A percentile compares a stretch with the other conserved stretches of the same genome.
These are phyloP conservation scores for Vanderwaltozyma yarrowii DNA, from an alignment of 805 yeast species.

Conservation along the genomic window DNA sequence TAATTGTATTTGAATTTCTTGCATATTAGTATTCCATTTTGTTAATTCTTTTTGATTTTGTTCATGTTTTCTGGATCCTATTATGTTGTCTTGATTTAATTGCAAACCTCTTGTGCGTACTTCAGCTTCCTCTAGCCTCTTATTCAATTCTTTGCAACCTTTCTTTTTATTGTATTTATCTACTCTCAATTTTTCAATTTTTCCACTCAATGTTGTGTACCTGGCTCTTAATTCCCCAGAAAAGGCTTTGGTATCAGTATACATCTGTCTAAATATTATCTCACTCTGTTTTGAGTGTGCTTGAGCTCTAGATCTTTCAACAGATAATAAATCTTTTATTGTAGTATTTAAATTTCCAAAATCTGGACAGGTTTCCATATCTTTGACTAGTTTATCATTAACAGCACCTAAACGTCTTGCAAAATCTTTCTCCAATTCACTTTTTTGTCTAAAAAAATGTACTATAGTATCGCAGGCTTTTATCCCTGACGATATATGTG, in stretches of 20 bases:
- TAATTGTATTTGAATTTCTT: slow-evolving; percentile 19
- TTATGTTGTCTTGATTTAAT: slow-evolving; percentile 22
- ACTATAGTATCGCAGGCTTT: slow-evolving; percentile 18
- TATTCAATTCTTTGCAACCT: slow-evolving; percentile 20
- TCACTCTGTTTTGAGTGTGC: slow-evolving; percentile 26
- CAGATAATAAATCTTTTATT: slow-evolving; percentile 9
- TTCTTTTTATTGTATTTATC: slow-evolving; percentile 23
- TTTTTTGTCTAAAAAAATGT: slow-evolving; percentile 22
- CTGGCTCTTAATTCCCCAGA: slow-evolving; percentile 19
- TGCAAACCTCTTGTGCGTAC: slow-evolving; percentile 20
- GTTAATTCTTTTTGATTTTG: slow-evolving; percentile 22
- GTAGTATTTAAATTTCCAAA: slow-evolving; percentile 20
- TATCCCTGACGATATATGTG: slow-evolving; percentile 23
- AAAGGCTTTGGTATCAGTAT: slow-evolving; percentile 19
- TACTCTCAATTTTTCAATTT: slow-evolving; percentile 21
- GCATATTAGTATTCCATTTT: slow-evolving; percentile 22
- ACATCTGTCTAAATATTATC: slow-evolving; percentile 16
- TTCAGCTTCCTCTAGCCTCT: slow-evolving; percentile 19
- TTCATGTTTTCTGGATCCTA: slow-evolving; percentile 20
- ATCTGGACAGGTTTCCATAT: slow-evolving; percentile 17
- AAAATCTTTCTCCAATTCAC: slow-evolving; percentile 26
- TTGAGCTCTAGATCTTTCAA: slow-evolving; percentile 22
- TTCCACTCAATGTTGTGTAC: slow-evolving; percentile 21
- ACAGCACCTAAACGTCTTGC: slow-evolving; percentile 27
- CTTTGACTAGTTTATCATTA: slow-evolving; percentile 17